These are phyloP conservation scores for Onygena corvina DNA, from an alignment of 2,329 filamentous ascomycete genomes.

Conservation along the genomic window DNA sequence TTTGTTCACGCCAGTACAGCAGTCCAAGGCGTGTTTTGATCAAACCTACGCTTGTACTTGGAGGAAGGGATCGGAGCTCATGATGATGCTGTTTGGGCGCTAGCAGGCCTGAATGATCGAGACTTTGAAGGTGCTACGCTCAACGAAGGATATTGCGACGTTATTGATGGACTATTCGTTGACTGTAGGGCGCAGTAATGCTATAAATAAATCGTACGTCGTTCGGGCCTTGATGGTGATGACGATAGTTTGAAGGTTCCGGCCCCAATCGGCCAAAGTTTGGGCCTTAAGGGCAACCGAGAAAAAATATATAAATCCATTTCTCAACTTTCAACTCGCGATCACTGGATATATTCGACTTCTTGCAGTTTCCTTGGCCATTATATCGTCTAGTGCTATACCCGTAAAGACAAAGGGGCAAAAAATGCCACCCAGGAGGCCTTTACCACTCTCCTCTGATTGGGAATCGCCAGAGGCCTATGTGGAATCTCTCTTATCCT, in stretches of 20 bases:
- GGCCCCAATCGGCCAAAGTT: neutral
- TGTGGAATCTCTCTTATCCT: constrained; percentile 62
- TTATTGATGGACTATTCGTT: neutral
- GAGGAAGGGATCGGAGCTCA: constrained; percentile 32
- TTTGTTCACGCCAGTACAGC: neutral
- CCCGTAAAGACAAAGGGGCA: too few relatives aligned
- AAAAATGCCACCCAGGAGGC: constrained; percentile 39
- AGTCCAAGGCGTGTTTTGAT: neutral
- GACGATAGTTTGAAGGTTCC: neutral
- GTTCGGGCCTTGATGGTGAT: neutral
- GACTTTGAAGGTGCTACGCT: neutral
- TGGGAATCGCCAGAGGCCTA: constrained; percentile 66
- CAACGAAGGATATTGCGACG: neutral
- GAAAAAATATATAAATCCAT: neutral
- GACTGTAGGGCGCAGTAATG: too few relatives aligned
- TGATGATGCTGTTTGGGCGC: constrained; percentile 20
- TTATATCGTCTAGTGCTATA: too few relatives aligned
- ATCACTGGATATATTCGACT: neutral
- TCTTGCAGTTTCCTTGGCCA: too few relatives aligned
- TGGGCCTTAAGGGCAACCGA: neutral
- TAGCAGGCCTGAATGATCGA: neutral
- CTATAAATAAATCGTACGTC: too few relatives aligned
- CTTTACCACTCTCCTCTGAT: constrained; percentile 57
- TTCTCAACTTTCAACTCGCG: neutral
- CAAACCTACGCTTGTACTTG: constrained; percentile 36